phyloP scores from a whole-genome alignment of 306 rosid genomes.

The Cyclanthera cordifolia region DNA sequence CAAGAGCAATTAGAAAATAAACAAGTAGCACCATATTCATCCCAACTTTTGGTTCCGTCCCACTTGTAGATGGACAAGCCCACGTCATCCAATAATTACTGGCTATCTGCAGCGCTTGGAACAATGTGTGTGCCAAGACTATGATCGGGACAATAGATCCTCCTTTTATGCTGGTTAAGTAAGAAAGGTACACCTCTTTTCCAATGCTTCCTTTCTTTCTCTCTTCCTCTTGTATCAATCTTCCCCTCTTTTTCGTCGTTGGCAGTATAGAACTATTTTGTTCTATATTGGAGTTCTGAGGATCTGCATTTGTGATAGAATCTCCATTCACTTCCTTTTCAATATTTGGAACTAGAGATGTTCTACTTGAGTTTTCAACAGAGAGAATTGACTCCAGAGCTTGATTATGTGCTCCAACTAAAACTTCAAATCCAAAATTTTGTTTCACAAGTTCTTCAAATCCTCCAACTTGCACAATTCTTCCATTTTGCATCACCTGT shows the following conservation, averaged over 20 bases:
- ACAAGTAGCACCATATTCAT: slow-evolving; percentile 46
- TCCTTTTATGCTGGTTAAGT: slow-evolving; percentile 57
- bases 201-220: slow-evolving; percentile 86
- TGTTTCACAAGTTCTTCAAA: slow-evolving; percentile 69
- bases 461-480: slow-evolving; percentile 65
- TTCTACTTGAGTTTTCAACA: slow-evolving; percentile 49
- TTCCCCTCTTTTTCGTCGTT: slow-evolving; percentile 44
- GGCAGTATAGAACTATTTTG: slow-evolving; percentile 44
- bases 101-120: slow-evolving; percentile 71
- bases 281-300: slow-evolving; percentile 25
- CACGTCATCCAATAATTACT: slow-evolving; percentile 98
- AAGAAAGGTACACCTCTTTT: slow-evolving; percentile 66
- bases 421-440: slow-evolving; percentile 68
- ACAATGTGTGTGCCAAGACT: slow-evolving; percentile 69
- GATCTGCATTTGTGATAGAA: slow-evolving; percentile 30
- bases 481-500: slow-evolving; percentile 93
- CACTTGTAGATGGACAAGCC: slow-evolving; percentile 70
- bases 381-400: slow-evolving; percentile 62
- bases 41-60: slow-evolving; percentile 37
- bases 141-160: slow-evolving; percentile 71
- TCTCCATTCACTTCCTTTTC: slow-evolving; percentile 33
- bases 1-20: slow-evolving; percentile 54
- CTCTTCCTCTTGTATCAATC: slow-evolving; percentile 80
- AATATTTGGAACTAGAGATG: slow-evolving; percentile 23
- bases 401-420: slow-evolving; percentile 88